Base-by-base conservation (phyloP, 257 asterid genomes). In the Plantago ovata region DNA sequence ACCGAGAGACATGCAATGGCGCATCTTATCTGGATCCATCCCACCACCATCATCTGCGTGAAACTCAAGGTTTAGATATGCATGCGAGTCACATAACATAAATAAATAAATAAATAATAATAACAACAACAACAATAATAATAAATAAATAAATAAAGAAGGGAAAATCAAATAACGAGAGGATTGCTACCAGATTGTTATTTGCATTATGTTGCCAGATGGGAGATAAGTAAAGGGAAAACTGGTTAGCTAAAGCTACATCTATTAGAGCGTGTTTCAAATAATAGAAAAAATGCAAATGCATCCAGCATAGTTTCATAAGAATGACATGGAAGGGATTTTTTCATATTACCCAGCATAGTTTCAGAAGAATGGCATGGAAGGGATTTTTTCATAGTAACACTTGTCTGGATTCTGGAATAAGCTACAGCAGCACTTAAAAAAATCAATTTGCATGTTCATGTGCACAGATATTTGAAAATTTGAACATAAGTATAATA, bases 1-100 rank as follows among this genome's bases (percentile, higher is more conserved):
- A 63, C 98, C 98, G 44, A 93, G 95, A 13, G 98, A 93, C 97
- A 93, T 86, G 74, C 98, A 89, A 42, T 86, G 94, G 42, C 96
- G 94, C 85, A 93, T 74, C 72, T 81, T 93, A 57, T 84, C 95
- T 20, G 95, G 97, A 56, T 75, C 72, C 98, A 93, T 93, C 64
- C 98, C 98, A 40, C 98, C 97, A 43, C 99, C 99, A 62, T 93
- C 73, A 74, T 93, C 97, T 91, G 64, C 33, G 68, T 33, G 38
- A 53, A 56, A 58, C 42, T 44, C 36, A 49, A 43, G 67, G 50
- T 46, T 24, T 57, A 52, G 23, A 59, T 16, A 53, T 57, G 19
- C 24, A 47, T 14, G 36, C 50, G 48, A 70, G 43, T 41, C 44
- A 64, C 13, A 36, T 43, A 65, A 33, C 32, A 52, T 24, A n/a